Evolutionary conservation across 108 stramenopile species (phyloP).

Genomic region (Nitzschia inconspicua): DNA sequence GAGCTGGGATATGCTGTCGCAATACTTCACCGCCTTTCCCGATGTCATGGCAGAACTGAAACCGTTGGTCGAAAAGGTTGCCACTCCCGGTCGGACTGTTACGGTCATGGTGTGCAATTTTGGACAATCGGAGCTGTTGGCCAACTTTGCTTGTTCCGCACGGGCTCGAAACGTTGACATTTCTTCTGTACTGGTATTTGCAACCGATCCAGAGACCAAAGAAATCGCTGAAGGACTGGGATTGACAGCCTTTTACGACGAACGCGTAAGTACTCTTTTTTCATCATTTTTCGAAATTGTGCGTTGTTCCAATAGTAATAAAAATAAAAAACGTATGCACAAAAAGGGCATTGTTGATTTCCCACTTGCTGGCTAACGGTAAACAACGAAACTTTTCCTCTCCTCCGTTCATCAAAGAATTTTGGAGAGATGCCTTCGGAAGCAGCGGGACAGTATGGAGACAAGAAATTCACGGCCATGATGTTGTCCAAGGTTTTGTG

Average conservation of each 20-base stretch:
- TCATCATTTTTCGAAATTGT: no score
- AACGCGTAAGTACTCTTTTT: slow-evolving; percentile 50
- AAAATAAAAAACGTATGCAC: no score
- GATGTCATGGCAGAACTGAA: slow-evolving; percentile 40
- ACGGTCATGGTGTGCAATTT: slow-evolving; percentile 78
- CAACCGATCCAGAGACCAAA: slow-evolving; percentile 71
- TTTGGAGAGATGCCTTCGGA: slow-evolving; percentile 53
- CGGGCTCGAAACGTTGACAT: slow-evolving; percentile 44
- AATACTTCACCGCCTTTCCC: slow-evolving; percentile 49
- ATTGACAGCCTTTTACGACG: slow-evolving; percentile 67
- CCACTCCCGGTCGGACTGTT: slow-evolving; percentile 51
- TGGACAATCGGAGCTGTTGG: slow-evolving; percentile 74
- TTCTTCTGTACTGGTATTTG: slow-evolving; percentile 70
- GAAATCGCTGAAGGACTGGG: slow-evolving; percentile 70
- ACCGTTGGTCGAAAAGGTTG: slow-evolving; percentile 54
- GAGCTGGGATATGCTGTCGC: slow-evolving; percentile 45
- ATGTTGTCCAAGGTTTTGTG: slow-evolving; percentile 86
- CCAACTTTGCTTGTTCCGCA: slow-evolving; percentile 77
- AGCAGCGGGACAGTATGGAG: slow-evolving; percentile 65
- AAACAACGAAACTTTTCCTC: no score
- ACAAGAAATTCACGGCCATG: slow-evolving; percentile 66
- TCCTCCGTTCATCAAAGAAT: slow-evolving; percentile 24
- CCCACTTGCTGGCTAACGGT: no score
- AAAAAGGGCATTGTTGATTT: no score
- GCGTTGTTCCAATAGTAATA: no score